Evolutionary conservation across 805 yeast genomes (phyloP).

Genomic region (Kazachstania viticola): DNA sequence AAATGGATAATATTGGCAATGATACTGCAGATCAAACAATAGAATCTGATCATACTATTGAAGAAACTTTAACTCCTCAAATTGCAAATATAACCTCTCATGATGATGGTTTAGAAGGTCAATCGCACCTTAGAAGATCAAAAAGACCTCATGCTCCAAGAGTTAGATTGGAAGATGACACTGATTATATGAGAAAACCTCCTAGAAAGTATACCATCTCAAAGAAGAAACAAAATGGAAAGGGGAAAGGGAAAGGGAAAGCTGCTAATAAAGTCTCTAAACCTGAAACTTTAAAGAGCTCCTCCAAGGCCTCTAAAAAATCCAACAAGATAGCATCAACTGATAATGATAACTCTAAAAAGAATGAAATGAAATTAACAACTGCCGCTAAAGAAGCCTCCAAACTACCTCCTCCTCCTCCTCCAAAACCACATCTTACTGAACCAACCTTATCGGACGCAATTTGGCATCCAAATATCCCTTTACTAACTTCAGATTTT

Average conservation of each 20-base stretch:
- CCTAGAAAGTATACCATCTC: conserved; percentile 6
- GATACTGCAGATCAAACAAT: no score
- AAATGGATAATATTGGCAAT: no score
- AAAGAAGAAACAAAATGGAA: conserved; percentile 5
- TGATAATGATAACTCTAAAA: background rate
- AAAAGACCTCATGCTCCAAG: no score
- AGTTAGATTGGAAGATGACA: no score
- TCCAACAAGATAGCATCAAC: background rate
- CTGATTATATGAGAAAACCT: no score
- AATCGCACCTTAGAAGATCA: no score
- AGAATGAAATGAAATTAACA: background rate
- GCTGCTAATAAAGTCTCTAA: background rate
- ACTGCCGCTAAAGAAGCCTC: background rate
- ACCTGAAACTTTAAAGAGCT: conserved; percentile 4
- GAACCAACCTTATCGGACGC: conserved; percentile 13
- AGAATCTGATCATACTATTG: no score
- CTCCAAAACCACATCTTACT: conserved; percentile 5
- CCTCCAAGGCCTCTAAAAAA: conserved; percentile 1
- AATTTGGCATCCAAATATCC: conserved; percentile 21
- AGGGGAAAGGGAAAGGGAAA: conserved; percentile 5
- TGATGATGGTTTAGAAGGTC: no score
- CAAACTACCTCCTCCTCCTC: background rate
- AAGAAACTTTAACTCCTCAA: no score
- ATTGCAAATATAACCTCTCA: no score
- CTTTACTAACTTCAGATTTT: conserved; percentile 13